Percentiles rank a stretch among this genome's conserved stretches.
Conservation (phyloP, 2,329 filamentous ascomycete genomes). For the Exophiala sideris region DNA sequence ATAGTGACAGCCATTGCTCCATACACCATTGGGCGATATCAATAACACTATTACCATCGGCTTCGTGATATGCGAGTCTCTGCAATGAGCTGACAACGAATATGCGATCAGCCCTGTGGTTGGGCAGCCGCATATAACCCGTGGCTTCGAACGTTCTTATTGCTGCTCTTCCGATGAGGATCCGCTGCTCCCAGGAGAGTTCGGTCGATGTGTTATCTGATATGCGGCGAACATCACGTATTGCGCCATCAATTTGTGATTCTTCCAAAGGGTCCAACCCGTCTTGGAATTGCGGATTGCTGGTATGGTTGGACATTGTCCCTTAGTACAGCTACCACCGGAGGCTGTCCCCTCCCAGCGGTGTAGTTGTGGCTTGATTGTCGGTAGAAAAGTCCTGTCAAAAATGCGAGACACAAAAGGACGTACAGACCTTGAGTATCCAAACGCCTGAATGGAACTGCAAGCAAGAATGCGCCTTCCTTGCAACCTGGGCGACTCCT, state of each 20-base stretch:
- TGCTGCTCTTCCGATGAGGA: conserved; percentile 13
- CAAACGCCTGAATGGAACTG: no score
- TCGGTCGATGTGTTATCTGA: conserved; percentile 1
- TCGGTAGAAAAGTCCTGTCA: no score
- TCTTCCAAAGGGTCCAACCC: conserved; percentile 4
- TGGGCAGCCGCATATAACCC: conserved; percentile 10
- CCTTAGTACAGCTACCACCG: neutral
- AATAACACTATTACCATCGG: conserved; percentile 43
- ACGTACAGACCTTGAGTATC: no score
- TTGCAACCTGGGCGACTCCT: no score
- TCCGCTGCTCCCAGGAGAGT: conserved; percentile 14
- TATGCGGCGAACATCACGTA: conserved; percentile 17
- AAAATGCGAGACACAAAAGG: neutral
- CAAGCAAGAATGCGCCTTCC: no score
- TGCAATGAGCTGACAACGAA: conserved; percentile 37
- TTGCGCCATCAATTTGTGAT: conserved; percentile 8
- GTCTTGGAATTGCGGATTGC: neutral
- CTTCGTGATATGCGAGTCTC: conserved; percentile 48
- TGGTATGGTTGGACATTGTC: conserved; percentile 12
- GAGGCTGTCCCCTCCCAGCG: no score
- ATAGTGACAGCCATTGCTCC: conserved; percentile 45
- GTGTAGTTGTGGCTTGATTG: no score
- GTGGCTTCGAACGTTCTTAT: conserved; percentile 15
- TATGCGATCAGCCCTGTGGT: conserved; percentile 10
- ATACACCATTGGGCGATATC: conserved; percentile 52